Percentiles rank a stretch among this genome's conserved stretches.
These are phyloP conservation scores for Niebla homalea DNA, from an alignment of 495 filamentous ascomycete genomes.

Conservation along the genomic window DNA sequence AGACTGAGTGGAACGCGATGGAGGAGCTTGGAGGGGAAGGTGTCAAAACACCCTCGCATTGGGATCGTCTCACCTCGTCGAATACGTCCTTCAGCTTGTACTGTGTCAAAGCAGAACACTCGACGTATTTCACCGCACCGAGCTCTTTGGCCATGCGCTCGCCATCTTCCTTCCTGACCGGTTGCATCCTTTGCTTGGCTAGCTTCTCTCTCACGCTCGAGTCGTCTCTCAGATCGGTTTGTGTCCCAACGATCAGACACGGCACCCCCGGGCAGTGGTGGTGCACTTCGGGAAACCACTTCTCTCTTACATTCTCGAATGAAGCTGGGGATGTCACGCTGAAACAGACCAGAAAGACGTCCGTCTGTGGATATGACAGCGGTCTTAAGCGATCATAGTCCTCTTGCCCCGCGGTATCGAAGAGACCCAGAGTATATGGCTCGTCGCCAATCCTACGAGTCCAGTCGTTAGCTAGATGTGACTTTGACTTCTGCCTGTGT, in stretches of 20 bases:
- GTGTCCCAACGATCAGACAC: constrained; percentile 94
- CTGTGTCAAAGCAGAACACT: constrained; percentile 95
- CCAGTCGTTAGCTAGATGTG: constrained; percentile 11
- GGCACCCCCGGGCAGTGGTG: constrained; percentile 97
- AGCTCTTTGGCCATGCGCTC: constrained; percentile 94
- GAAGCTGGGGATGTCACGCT: constrained; percentile 97
- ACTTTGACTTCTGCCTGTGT: too few relatives aligned
- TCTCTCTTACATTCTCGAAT: constrained; percentile 98
- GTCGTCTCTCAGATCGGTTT: constrained; percentile 92
- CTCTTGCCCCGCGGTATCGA: constrained; percentile 98
- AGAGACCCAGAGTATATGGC: constrained; percentile 91
- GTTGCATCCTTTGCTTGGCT: constrained; percentile 85
- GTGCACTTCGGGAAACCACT: constrained; percentile 97
- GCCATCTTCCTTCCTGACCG: constrained; percentile 81
- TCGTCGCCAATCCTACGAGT: constrained; percentile 88
- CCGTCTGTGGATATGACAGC: constrained; percentile 94
- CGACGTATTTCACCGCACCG: constrained; percentile 94
- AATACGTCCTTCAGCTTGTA: constrained; percentile 99
- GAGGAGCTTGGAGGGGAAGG: background rate
- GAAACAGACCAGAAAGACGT: constrained; percentile 98
- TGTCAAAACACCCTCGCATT: constrained; percentile 2
- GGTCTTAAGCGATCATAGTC: constrained; percentile 97
- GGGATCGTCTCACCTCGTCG: constrained; percentile 64
- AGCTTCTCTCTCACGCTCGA: constrained; percentile 80
- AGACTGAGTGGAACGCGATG: background rate